Conservation (phyloP, 1,139 yeast genomes). For the Candida sp. region DNA sequence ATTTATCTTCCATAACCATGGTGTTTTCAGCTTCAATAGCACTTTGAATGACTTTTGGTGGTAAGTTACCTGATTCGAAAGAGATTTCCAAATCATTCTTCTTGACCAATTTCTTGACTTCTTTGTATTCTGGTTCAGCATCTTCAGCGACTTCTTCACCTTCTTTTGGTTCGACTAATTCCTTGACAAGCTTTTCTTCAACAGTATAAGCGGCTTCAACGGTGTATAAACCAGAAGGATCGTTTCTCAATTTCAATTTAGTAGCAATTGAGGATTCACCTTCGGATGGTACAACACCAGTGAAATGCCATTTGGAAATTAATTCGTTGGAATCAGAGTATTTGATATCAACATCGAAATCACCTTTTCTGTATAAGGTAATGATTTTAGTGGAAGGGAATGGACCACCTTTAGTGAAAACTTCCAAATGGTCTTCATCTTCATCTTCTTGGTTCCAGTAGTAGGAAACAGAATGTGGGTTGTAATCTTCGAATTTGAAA, state of each 20-base stretch:
- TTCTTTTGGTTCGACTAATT: slow-evolving; percentile 64
- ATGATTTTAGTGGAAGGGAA: slow-evolving; percentile 97
- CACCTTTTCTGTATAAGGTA: slow-evolving; percentile 88
- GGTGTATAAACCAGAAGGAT: slow-evolving; percentile 93
- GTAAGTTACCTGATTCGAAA: slow-evolving; percentile 64
- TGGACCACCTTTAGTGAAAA: slow-evolving; percentile 89
- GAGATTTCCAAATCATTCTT: slow-evolving; percentile 69
- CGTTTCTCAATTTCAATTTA: slow-evolving; percentile 94
- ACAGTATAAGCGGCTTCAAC: slow-evolving; percentile 95
- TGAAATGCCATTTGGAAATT: slow-evolving; percentile 82
- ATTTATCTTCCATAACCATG: slow-evolving; percentile 86
- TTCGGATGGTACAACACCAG: slow-evolving; percentile 78
- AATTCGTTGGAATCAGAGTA: slow-evolving; percentile 75
- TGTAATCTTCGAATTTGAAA: slow-evolving; percentile 95
- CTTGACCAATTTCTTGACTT: slow-evolving; percentile 92
- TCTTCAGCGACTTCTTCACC: slow-evolving; percentile 43
- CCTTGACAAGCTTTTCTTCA: slow-evolving; percentile 88
- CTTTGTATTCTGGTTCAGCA: slow-evolving; percentile 84
- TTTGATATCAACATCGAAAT: slow-evolving; percentile 82
- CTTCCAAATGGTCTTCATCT: slow-evolving; percentile 91
- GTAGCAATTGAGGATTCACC: slow-evolving; percentile 81
- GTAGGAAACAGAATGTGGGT: slow-evolving; percentile 91
- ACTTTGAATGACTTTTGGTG: slow-evolving; percentile 53
- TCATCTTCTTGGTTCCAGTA: slow-evolving; percentile 94
- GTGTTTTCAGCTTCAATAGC: slow-evolving; percentile 80